Conservation (phyloP, 768 basidiomycete genomes). For the Lentinula detonsa region DNA sequence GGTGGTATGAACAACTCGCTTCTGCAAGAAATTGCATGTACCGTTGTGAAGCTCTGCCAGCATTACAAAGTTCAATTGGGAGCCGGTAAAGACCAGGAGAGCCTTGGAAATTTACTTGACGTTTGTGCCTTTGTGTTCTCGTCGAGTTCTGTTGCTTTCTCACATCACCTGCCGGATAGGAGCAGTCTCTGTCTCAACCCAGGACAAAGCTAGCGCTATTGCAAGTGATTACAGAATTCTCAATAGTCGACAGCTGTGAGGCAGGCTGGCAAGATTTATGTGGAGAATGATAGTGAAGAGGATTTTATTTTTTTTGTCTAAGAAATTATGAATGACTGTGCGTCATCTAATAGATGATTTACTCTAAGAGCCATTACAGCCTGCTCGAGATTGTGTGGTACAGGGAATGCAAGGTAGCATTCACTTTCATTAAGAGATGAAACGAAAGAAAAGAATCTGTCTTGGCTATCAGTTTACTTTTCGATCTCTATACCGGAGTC, state of each 20-base stretch:
- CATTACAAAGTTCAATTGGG: background rate
- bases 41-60: background rate
- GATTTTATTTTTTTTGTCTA: background rate
- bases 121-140: background rate
- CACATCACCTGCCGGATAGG: constrained; percentile 21
- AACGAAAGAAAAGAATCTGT: background rate
- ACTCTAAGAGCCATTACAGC: background rate
- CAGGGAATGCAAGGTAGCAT: background rate
- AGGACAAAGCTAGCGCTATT: constrained; percentile 41
- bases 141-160: constrained; percentile 9
- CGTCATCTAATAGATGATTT: background rate
- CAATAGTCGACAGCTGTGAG: constrained; percentile 47
- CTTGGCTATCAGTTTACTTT: constrained; percentile 21
- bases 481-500: constrained; percentile 52
- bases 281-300: background rate
- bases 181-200: constrained; percentile 24
- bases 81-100: background rate
- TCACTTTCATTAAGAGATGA: background rate
- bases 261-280: constrained; percentile 27
- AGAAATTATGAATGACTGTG: background rate
- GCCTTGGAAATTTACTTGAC: constrained; percentile 4
- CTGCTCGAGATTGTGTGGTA: background rate
- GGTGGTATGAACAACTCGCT: background rate
- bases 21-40: background rate
- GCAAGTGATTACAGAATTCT: constrained; percentile 42